These are phyloP conservation scores for Eimeria necatrix DNA, from an alignment of 169 alveolate genomes.

Conservation along the genomic window DNA sequence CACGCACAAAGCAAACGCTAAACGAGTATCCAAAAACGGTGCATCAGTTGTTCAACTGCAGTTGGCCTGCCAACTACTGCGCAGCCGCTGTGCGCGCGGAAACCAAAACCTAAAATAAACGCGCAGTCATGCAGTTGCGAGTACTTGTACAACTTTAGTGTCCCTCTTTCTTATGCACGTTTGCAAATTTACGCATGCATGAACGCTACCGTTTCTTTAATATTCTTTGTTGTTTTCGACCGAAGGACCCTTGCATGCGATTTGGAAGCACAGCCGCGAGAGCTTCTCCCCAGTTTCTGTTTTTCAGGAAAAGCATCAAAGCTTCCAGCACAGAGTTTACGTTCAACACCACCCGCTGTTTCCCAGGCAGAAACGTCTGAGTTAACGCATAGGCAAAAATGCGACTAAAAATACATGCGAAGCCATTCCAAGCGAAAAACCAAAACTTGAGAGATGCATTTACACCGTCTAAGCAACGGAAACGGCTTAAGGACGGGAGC, in stretches of 20 bases:
- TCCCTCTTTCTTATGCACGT: background rate
- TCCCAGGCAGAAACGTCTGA: slow-evolving; percentile 50
- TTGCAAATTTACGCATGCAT: background rate
- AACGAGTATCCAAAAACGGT: too few relatives aligned
- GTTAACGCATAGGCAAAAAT: background rate
- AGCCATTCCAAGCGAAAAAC: background rate
- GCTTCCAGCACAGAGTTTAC: slow-evolving; percentile 79
- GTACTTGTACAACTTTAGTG: background rate
- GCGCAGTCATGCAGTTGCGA: background rate
- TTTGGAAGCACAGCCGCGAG: slow-evolving; percentile 57
- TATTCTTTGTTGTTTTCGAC: slow-evolving; percentile 27
- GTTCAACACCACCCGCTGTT: slow-evolving; percentile 74
- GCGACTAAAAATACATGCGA: background rate
- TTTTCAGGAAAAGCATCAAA: slow-evolving; percentile 5
- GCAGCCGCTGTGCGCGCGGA: background rate
- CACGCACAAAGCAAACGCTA: too few relatives aligned
- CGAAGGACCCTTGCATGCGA: slow-evolving; percentile 75
- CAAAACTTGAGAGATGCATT: background rate
- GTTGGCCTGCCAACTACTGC: too few relatives aligned
- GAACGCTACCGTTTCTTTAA: slow-evolving; percentile 9
- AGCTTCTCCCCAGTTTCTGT: slow-evolving; percentile 77
- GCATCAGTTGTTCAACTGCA: too few relatives aligned
- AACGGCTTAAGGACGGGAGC: background rate
- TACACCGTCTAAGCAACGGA: background rate
- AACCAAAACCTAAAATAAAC: background rate